These are phyloP conservation scores for Daldinia loculata DNA, from an alignment of 495 filamentous ascomycete species.

Conservation along the genomic window DNA sequence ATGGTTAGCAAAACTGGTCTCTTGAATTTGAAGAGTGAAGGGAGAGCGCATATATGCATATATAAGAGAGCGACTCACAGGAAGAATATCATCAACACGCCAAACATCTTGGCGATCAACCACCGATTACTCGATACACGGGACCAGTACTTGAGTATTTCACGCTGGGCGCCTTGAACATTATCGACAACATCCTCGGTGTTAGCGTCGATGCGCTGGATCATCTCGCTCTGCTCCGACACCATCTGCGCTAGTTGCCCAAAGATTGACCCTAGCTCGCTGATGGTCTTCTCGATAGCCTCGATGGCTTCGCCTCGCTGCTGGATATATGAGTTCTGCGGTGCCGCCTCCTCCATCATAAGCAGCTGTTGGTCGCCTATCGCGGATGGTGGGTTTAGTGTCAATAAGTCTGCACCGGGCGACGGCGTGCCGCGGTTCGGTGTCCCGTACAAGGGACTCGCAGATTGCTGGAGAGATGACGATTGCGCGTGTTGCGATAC, in stretches of 20 bases:
- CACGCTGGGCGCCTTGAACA: slow-evolving; percentile 92
- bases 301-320: slow-evolving; percentile 96
- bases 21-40: not conserved
- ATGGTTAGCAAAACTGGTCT: not conserved
- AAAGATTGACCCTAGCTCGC: slow-evolving; percentile 93
- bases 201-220: slow-evolving; percentile 91
- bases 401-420: slow-evolving; percentile 75
- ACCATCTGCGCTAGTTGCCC: slow-evolving; percentile 98
- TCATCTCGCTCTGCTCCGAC: slow-evolving; percentile 94
- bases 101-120: slow-evolving; percentile 99
- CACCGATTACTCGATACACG: slow-evolving; percentile 93
- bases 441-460: slow-evolving; percentile 87
- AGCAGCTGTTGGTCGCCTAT: slow-evolving; percentile 88
- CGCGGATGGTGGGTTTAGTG: slow-evolving; percentile 70
- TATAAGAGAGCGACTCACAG: slow-evolving; percentile 51
- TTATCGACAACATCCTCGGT: slow-evolving; percentile 93
- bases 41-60: not conserved
- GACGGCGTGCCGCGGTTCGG: slow-evolving; percentile 69
- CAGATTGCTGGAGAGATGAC: slow-evolving; percentile 67
- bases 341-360: slow-evolving; percentile 92
- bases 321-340: slow-evolving; percentile 87
- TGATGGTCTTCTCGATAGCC: slow-evolving; percentile 94
- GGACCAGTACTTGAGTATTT: slow-evolving; percentile 96
- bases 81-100: slow-evolving; percentile 71
- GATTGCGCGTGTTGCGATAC: slow-evolving; percentile 74